These are phyloP conservation scores for Herpetomonas muscarum DNA, from an alignment of 208 protist genomes.

Conservation along the genomic window DNA sequence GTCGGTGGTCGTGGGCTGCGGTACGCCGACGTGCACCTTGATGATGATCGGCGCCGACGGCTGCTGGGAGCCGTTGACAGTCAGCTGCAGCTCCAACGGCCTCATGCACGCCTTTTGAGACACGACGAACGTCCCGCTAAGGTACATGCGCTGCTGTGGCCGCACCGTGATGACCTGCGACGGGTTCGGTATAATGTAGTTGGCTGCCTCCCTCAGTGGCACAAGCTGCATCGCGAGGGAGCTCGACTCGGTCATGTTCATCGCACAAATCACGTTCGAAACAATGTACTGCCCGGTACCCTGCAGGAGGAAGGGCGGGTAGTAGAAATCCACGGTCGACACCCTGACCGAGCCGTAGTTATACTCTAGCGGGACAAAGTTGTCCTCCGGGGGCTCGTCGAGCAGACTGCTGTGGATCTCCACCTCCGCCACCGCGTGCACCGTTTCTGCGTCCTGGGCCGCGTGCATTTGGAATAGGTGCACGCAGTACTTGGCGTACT, in stretches of 20 bases:
- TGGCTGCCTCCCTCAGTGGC: conserved; percentile 40
- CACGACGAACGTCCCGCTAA: conserved; percentile 71
- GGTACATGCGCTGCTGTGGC: conserved; percentile 85
- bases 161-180: conserved; percentile 77
- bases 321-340: conserved; percentile 82
- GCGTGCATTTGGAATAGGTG: conserved; percentile 68
- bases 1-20: conserved; percentile 52
- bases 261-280: conserved; percentile 79
- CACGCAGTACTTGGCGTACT: conserved; percentile 75
- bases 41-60: conserved; percentile 72
- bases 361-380: conserved; percentile 74
- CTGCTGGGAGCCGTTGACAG: conserved; percentile 70
- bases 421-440: conserved; percentile 69
- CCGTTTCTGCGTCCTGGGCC: conserved; percentile 64
- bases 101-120: conserved; percentile 54
- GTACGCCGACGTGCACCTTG: conserved; percentile 61
- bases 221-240: conserved; percentile 85
- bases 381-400: conserved; percentile 49
- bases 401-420: conserved; percentile 67
- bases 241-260: conserved; percentile 86
- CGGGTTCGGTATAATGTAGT: conserved; percentile 66
- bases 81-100: conserved; percentile 64
- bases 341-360: conserved; percentile 83
- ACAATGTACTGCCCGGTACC: conserved; percentile 75
- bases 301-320: conserved; percentile 73